These are phyloP conservation scores for Cydonia oblonga DNA, from an alignment of 331 rosid genomes.

Conservation along the genomic window DNA sequence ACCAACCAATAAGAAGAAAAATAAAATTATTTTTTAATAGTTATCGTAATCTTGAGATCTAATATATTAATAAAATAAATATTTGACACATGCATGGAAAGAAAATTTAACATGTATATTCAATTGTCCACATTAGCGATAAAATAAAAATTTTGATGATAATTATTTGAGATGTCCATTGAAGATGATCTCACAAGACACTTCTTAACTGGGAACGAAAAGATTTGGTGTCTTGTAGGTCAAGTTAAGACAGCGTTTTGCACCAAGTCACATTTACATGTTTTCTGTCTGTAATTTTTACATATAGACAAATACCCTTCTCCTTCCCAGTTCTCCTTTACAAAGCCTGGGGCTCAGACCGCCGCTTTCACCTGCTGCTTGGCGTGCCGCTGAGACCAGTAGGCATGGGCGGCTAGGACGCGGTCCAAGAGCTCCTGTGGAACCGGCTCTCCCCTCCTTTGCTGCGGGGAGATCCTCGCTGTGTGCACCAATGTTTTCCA, in stretches of 20 bases:
- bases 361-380: constrained; percentile 44
- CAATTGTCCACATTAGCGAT: too few relatives aligned
- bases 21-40: too few relatives aligned
- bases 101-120: too few relatives aligned
- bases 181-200: constrained; percentile 5
- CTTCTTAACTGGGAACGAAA: constrained; percentile 18
- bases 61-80: too few relatives aligned
- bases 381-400: constrained; percentile 72
- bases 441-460: constrained; percentile 85
- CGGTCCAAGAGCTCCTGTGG: constrained; percentile 87
- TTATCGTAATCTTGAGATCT: too few relatives aligned
- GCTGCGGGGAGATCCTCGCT: constrained; percentile 76
- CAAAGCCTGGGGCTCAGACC: constrained; percentile 20
- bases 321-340: background rate
- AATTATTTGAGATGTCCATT: too few relatives aligned
- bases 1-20: too few relatives aligned
- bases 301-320: constrained; percentile 2
- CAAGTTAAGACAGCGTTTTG: constrained; percentile 1
- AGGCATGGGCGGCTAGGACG: constrained; percentile 65
- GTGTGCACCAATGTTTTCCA: constrained; percentile 95
- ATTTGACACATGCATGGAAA: too few relatives aligned
- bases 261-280: constrained; percentile 12
- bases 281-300: constrained; percentile 3
- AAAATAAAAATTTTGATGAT: too few relatives aligned
- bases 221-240: constrained; percentile 8